These are phyloP conservation scores for Nicotiana otophora DNA, from an alignment of 257 asterid genomes.

Conservation along the genomic window DNA sequence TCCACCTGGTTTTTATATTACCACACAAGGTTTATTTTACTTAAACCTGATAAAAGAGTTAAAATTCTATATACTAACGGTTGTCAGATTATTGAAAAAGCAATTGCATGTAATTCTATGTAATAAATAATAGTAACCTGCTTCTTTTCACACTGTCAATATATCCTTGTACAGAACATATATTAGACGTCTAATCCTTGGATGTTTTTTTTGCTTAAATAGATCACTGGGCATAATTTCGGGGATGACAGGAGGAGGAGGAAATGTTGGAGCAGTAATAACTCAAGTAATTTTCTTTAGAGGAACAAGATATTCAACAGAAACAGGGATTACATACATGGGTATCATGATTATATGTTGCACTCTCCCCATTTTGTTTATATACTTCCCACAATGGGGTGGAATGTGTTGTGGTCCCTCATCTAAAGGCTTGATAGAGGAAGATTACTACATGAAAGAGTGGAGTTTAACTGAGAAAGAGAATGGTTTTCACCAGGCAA, in stretches of 20 bases:
- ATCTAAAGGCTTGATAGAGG: slow-evolving; percentile 49
- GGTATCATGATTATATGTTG: slow-evolving; percentile 78
- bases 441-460: slow-evolving; percentile 74
- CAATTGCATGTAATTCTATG: no score
- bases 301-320: slow-evolving; percentile 63
- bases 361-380: slow-evolving; percentile 36
- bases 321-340: slow-evolving; percentile 64
- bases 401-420: slow-evolving; percentile 71
- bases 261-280: slow-evolving; percentile 67
- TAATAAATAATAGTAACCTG: no score
- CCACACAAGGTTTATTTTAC: neutral
- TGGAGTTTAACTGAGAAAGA: slow-evolving; percentile 56
- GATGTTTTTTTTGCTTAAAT: neutral
- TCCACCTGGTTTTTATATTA: neutral
- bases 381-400: slow-evolving; percentile 94
- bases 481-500: slow-evolving; percentile 49
- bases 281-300: slow-evolving; percentile 78
- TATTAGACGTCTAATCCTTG: neutral
- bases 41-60: neutral
- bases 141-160: no score
- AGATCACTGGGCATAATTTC: slow-evolving; percentile 74
- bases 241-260: slow-evolving; percentile 92
- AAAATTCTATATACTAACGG: neutral
- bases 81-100: no score
- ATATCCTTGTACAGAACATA: neutral